Base-by-base conservation (phyloP, 208 protist genomes). In the Crithidia brevicula region DNA sequence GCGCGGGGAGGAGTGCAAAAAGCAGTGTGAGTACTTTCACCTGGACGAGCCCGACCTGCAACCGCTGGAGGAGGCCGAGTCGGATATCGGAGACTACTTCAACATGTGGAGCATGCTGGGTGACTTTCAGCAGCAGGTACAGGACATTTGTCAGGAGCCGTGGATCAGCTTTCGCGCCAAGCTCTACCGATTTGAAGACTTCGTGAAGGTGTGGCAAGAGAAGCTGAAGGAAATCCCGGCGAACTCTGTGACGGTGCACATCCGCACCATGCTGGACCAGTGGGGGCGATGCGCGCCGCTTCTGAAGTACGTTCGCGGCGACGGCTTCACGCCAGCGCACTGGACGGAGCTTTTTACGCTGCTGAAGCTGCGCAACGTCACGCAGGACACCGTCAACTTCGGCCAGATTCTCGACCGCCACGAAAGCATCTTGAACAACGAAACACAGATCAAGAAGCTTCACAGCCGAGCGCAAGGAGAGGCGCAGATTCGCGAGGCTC, bases 141-240 rank as follows among this genome's bases (percentile, higher is more conserved):
- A 88, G 53, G 74, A 67, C 30, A 72, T 98, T 20, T 74, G 78
- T 34, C 52, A 72, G 23, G 92, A 98, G 73, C 63, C 90, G 11
- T 99, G 98, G 97, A 88, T 99, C 71, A 89, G 81, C 36, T 98
- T 99, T 72, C 86, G 97, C 43, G 70, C 85, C 9, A 98, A 98
- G 70, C 47, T 93, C 40, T 98, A 93, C 77, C 77, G 89, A n/a
- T 98, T 99, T 62, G 97, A 98, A 45, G 97, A 99, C 69, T 98
- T 98, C 77, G 81, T 97, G 22, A 85, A 85, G 59, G 34, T 88
- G n/a, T 99, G 97, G 97, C 72, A 84, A 40, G 95, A 96, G 49
- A 88, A 88, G 73, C 54, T 98, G 51, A 90, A 90, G 67, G 86
- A 88, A 50, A 72, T 95, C 36, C 74, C 77, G 10, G 60, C 79